Percentiles rank a stretch among this genome's conserved stretches.
Conservation (phyloP, 495 filamentous ascomycete genomes). For the Talaromyces proteolyticus region DNA sequence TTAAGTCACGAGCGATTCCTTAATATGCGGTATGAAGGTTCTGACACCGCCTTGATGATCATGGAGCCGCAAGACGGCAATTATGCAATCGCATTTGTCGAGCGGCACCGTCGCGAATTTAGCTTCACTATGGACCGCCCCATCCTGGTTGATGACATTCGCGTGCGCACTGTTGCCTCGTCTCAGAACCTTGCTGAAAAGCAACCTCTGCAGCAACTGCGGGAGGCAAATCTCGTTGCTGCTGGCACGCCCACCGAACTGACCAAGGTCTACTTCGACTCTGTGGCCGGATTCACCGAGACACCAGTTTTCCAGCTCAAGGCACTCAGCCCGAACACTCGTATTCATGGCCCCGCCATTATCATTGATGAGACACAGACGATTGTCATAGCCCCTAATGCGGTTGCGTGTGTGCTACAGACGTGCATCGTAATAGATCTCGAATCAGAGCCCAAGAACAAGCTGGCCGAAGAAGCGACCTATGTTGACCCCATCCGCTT, state of each 20-base stretch:
- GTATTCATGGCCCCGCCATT: slow-evolving; percentile 79
- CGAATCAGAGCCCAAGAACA: too few relatives aligned
- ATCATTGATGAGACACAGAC: slow-evolving; percentile 94
- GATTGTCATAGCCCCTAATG: slow-evolving; percentile 82
- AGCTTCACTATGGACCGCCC: slow-evolving; percentile 42
- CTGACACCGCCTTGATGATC: too few relatives aligned
- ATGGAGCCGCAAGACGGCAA: slow-evolving; percentile 35
- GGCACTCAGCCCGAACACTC: slow-evolving; percentile 66
- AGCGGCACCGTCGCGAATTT: slow-evolving; percentile 46
- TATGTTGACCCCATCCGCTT: slow-evolving; percentile 76
- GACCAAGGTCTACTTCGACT: slow-evolving; percentile 41
- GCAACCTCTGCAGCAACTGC: too few relatives aligned
- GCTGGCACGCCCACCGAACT: too few relatives aligned
- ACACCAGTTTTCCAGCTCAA: slow-evolving; percentile 83
- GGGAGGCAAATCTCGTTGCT: too few relatives aligned
- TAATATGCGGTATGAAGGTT: too few relatives aligned
- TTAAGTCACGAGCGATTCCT: too few relatives aligned
- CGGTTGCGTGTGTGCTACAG: slow-evolving; percentile 42
- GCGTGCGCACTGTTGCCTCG: slow-evolving; percentile 39
- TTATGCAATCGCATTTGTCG: too few relatives aligned
- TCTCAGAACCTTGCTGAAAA: slow-evolving; percentile 32
- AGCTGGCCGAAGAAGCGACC: slow-evolving; percentile 48
- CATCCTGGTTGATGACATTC: slow-evolving; percentile 47
- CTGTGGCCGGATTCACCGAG: slow-evolving; percentile 63
- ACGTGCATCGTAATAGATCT: slow-evolving; percentile 44